Conservation (phyloP, 805 yeast species). For the Yamadazyma paraphyllophila region DNA sequence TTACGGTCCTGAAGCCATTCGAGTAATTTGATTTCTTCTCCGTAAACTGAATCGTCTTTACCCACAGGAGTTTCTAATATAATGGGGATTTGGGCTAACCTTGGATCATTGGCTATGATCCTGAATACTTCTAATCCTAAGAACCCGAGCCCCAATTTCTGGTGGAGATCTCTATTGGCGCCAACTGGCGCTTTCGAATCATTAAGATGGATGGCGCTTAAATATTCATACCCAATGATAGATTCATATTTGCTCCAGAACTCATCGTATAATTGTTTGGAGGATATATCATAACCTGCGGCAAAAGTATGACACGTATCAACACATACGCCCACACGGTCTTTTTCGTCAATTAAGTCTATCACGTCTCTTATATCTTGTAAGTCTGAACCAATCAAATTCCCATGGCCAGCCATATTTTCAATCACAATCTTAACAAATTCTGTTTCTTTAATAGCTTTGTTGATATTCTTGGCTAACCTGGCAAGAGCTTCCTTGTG, state of each 20-base stretch:
- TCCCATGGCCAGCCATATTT: slow-evolving; percentile 98
- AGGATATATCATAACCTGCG: slow-evolving; percentile 88
- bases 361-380: slow-evolving; percentile 77
- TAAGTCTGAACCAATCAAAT: slow-evolving; percentile 77
- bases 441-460: slow-evolving; percentile 67
- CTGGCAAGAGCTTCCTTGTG: slow-evolving; percentile 61
- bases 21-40: slow-evolving; percentile 76
- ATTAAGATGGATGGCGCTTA: slow-evolving; percentile 82
- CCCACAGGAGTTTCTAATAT: slow-evolving; percentile 84
- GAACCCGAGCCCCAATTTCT: slow-evolving; percentile 84
- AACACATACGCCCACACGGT: slow-evolving; percentile 89
- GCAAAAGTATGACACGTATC: slow-evolving; percentile 97
- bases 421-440: slow-evolving; percentile 89
- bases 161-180: slow-evolving; percentile 89
- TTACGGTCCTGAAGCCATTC: slow-evolving; percentile 73
- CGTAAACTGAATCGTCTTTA: slow-evolving; percentile 63
- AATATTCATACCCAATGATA: slow-evolving; percentile 68
- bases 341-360: slow-evolving; percentile 72
- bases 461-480: slow-evolving; percentile 77
- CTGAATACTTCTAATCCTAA: slow-evolving; percentile 84
- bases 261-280: slow-evolving; percentile 50
- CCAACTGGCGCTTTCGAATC: slow-evolving; percentile 94
- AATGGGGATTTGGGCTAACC: slow-evolving; percentile 68
- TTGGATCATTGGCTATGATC: slow-evolving; percentile 64
- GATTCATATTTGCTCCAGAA: slow-evolving; percentile 80